These are phyloP conservation scores for Fusarium tjaetaba DNA, from an alignment of 2,329 filamentous ascomycete species.

Conservation along the genomic window DNA sequence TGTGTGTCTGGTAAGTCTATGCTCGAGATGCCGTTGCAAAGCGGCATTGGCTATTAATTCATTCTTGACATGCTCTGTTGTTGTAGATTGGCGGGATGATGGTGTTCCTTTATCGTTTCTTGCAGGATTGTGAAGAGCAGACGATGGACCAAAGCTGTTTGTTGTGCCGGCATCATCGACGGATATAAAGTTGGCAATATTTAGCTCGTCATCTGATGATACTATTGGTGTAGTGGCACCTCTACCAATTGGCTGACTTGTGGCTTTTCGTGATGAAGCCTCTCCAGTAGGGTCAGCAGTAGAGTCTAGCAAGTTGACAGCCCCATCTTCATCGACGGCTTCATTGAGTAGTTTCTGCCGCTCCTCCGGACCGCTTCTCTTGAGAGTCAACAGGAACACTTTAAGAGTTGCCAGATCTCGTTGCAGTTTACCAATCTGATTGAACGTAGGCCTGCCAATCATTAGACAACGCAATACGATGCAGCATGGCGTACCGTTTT, in stretches of 20 bases:
- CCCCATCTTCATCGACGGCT: background rate
- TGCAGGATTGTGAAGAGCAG: constrained; percentile 6
- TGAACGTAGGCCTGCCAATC: background rate
- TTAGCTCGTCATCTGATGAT: background rate
- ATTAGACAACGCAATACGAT: background rate
- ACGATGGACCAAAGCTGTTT: constrained; percentile 12
- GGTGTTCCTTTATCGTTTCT: background rate
- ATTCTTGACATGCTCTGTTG: background rate
- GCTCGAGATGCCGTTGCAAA: background rate
- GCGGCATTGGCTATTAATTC: constrained; percentile 8
- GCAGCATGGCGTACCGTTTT: background rate
- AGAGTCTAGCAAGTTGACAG: background rate
- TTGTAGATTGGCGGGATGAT: background rate
- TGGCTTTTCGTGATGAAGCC: background rate
- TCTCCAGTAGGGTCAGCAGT: rapidly evolving
- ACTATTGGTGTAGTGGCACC: background rate
- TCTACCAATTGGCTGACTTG: background rate
- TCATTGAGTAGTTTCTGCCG: background rate
- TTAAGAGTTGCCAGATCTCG: background rate
- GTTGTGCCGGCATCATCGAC: constrained; percentile 5
- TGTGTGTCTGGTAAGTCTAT: background rate
- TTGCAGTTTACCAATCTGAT: constrained; percentile 4
- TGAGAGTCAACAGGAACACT: constrained; percentile 1
- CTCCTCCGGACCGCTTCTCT: background rate
- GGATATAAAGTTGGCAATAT: constrained; percentile 6